Conservation (phyloP, 257 asterid genomes). For the Solanum chiquidenum region DNA sequence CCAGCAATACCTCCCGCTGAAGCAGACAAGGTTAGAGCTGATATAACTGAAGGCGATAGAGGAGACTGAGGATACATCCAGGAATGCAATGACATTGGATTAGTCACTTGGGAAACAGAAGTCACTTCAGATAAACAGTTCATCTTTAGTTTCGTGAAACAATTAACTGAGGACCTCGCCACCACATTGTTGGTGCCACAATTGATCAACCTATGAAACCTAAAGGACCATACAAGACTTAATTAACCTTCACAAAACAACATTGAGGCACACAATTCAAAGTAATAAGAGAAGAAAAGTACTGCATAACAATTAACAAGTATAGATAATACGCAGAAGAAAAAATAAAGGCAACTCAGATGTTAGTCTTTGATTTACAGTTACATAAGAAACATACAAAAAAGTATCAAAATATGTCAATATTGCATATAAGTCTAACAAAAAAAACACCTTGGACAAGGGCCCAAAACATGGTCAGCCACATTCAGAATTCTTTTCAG, state of each 20-base stretch:
- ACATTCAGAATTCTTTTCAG: background rate
- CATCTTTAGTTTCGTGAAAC: conserved; percentile 13
- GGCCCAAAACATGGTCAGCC: background rate
- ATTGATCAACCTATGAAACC: conserved; percentile 77
- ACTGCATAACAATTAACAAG: background rate
- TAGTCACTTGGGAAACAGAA: conserved; percentile 16
- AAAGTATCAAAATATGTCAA: background rate
- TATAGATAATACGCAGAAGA: background rate
- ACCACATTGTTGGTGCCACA: conserved; percentile 30
- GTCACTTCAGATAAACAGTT: conserved; percentile 22
- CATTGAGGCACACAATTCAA: background rate
- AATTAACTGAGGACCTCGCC: conserved; percentile 18
- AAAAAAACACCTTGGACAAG: background rate
- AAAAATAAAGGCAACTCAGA: background rate
- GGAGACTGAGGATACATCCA: conserved; percentile 92
- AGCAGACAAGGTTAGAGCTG: conserved; percentile 51
- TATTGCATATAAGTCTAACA: background rate
- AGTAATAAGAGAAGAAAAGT: background rate
- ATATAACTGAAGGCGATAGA: conserved; percentile 63
- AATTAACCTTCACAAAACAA: background rate
- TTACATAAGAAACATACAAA: background rate
- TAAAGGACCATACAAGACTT: conserved; percentile 14
- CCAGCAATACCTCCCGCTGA: conserved; percentile 52
- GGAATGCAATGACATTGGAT: conserved; percentile 31
- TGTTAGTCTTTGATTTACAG: background rate